Percentiles rank a stretch among this genome's conserved stretches.
phyloP scores from a whole-genome alignment of 164 flowering plant genomes.

The Vitis vinifera region ASM3070453v1 NC_081823.1:25949501-25950000 shows the following conservation, averaged over 20 bases:
- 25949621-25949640: conserved; percentile 2
- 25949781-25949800: conserved; percentile 71
- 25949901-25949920: neutral
- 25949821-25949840: conserved; percentile 86
- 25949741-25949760: conserved; percentile 89
- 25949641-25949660: conserved; percentile 2
- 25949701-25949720: conserved; percentile 84
- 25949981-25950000: too few species aligned
- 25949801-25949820: conserved; percentile 83
- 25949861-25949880: conserved; percentile 74
- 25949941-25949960: too few species aligned
- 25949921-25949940: too few species aligned
- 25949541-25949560: neutral
- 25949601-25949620: conserved; percentile 19
- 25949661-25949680: conserved; percentile 32
- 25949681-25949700: conserved; percentile 54
- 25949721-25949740: conserved; percentile 74
- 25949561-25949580: conserved; percentile 25
- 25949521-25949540: neutral
- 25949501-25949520: neutral
- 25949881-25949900: conserved; percentile 38
- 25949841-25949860: conserved; percentile 66
- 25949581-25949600: conserved; percentile 21
- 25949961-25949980: neutral
- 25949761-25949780: conserved; percentile 89